phyloP scores from a whole-genome alignment of 805 yeast genomes.

The Priceomyces carsonii region DNA sequence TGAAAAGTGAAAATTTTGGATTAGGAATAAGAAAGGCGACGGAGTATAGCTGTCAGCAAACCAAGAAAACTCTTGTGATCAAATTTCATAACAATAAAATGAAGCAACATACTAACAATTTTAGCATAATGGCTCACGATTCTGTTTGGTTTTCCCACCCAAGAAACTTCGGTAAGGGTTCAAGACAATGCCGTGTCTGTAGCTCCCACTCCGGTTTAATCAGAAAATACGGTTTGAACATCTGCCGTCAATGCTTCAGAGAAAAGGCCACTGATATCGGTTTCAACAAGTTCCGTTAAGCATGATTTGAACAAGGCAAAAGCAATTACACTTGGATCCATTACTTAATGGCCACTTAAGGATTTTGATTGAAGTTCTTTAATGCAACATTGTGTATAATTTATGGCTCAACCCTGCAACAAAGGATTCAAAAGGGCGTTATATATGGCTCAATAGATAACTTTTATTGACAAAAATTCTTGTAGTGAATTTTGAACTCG shows the following conservation, averaged over 20 bases:
- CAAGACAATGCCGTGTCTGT: conserved; percentile 99
- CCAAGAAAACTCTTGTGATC: neutral
- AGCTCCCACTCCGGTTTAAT: conserved; percentile 98
- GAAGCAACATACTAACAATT: conserved; percentile 42
- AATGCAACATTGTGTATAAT: conserved; percentile 16
- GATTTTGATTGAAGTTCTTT: conserved; percentile 7
- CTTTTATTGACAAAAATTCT: neutral
- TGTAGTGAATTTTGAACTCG: neutral
- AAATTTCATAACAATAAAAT: neutral
- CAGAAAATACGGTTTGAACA: conserved; percentile 99
- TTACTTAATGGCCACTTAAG: too few species aligned
- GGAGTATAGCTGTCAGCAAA: neutral
- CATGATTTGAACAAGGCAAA: too few species aligned
- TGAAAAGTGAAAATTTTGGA: neutral
- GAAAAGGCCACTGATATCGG: conserved; percentile 99
- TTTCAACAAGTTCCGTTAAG: conserved; percentile 97
- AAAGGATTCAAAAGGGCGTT: conserved; percentile 1
- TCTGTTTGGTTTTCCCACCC: conserved; percentile 99
- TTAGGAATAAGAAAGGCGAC: neutral
- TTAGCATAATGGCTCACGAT: conserved; percentile 97
- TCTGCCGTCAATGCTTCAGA: conserved; percentile 99
- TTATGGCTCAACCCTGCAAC: conserved; percentile 9
- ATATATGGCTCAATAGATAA: conserved; percentile 5
- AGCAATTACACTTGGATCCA: too few species aligned
- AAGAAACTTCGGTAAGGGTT: conserved; percentile 99